Conservation (phyloP, 2,329 filamentous ascomycete genomes). For the Fusarium equiseti region DNA sequence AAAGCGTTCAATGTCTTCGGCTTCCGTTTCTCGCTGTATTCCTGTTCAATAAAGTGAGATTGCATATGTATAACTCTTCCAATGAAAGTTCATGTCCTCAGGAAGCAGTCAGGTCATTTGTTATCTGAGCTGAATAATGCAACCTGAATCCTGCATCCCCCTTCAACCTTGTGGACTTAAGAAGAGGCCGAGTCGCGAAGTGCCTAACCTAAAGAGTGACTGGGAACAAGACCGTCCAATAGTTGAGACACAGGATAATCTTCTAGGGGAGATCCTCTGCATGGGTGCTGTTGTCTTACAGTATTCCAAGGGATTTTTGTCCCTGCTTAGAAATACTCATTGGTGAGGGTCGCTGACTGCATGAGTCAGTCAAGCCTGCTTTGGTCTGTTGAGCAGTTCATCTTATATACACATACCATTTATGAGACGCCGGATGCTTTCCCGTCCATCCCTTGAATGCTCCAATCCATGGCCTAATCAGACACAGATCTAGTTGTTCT, state of each 20-base stretch:
- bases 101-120: not conserved
- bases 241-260: not conserved
- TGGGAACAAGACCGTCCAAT: slow-evolving; percentile 16
- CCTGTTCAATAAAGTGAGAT: not conserved
- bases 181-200: slow-evolving; percentile 44
- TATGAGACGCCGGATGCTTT: not conserved
- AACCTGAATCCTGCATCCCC: not conserved
- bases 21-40: not conserved
- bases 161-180: slow-evolving; percentile 40
- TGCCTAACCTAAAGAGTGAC: slow-evolving; percentile 18
- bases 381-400: not conserved
- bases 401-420: not conserved
- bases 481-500: not conserved
- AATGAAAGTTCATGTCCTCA: not conserved
- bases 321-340: not conserved
- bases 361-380: not conserved
- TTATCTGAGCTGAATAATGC: slow-evolving; percentile 21
- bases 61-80: not conserved
- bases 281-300: slow-evolving; percentile 3
- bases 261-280: not conserved
- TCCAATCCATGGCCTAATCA: not conserved
- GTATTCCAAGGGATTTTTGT: slow-evolving; percentile 2
- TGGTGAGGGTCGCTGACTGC: slow-evolving; percentile 6
- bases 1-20: not conserved
- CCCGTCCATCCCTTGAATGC: not conserved